Conservation (phyloP, 2,329 filamentous ascomycete species). For the Trichoderma harzianum region DNA sequence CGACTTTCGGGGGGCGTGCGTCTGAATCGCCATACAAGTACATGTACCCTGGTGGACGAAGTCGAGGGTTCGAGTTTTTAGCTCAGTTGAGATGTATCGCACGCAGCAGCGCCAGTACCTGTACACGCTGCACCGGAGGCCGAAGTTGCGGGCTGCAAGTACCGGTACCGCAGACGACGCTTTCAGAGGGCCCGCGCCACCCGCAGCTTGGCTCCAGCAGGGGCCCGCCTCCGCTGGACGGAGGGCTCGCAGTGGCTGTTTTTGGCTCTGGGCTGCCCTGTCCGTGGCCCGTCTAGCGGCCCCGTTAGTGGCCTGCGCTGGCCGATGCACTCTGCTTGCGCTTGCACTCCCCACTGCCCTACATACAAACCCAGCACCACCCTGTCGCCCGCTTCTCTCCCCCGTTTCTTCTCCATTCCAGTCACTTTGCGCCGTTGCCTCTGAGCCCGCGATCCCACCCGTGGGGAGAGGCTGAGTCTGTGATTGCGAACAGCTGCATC, state of each 20-base stretch:
- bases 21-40: background rate
- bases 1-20: constrained; percentile 6
- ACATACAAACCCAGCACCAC: constrained; percentile 21
- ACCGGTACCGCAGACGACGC: background rate
- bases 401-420: constrained; percentile 20
- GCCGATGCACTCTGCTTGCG: constrained; percentile 6
- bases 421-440: constrained; percentile 18
- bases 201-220: constrained; percentile 19
- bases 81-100: background rate
- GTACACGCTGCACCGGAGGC: background rate
- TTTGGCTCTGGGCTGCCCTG: constrained; percentile 5
- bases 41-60: background rate
- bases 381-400: constrained; percentile 13
- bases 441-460: constrained; percentile 19
- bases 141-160: background rate
- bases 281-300: constrained; percentile 6
- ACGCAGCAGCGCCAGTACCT: background rate
- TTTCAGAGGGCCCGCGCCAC: constrained; percentile 17
- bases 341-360: constrained; percentile 20
- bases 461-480: constrained; percentile 18
- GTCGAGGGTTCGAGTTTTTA: background rate
- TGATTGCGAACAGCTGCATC: constrained; percentile 16
- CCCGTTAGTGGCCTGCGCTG: constrained; percentile 5
- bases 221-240: constrained; percentile 18
- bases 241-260: constrained; percentile 6